phyloP scores from a whole-genome alignment of 306 rosid genomes.

The Cicer cuneatum region DNA sequence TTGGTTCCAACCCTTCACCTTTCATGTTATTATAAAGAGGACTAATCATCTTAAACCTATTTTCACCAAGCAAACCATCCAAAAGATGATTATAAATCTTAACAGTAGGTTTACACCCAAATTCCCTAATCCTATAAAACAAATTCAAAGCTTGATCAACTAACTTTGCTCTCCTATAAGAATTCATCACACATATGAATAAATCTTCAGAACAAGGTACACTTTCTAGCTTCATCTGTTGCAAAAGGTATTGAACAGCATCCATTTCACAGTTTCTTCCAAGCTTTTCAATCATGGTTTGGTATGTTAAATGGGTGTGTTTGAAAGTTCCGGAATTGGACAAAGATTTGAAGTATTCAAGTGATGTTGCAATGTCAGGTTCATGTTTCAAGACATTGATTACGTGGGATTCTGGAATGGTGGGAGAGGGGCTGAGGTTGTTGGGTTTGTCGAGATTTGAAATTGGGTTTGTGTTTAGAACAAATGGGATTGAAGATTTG shows the following conservation, averaged over 20 bases:
- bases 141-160: slow-evolving; percentile 73
- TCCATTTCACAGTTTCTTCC: slow-evolving; percentile 59
- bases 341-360: slow-evolving; percentile 67
- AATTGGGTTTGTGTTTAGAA: slow-evolving; percentile 63
- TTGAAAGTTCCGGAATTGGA: slow-evolving; percentile 68
- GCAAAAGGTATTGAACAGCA: slow-evolving; percentile 72
- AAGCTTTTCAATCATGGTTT: slow-evolving; percentile 74
- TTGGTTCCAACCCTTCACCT: slow-evolving; percentile 80
- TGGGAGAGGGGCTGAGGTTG: slow-evolving; percentile 30
- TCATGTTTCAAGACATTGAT: slow-evolving; percentile 51
- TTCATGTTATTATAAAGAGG: slow-evolving; percentile 81
- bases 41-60: slow-evolving; percentile 68
- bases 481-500: slow-evolving; percentile 68
- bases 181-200: slow-evolving; percentile 59
- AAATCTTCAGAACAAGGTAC: slow-evolving; percentile 69
- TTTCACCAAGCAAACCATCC: slow-evolving; percentile 76
- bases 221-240: slow-evolving; percentile 81
- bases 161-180: slow-evolving; percentile 55
- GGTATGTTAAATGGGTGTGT: slow-evolving; percentile 74
- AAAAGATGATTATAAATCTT: slow-evolving; percentile 80
- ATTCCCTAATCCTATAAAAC: slow-evolving; percentile 83
- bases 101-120: slow-evolving; percentile 73
- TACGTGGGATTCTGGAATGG: slow-evolving; percentile 60
- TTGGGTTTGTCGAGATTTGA: slow-evolving; percentile 49
- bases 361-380: slow-evolving; percentile 48